Evolutionary conservation across 2,329 filamentous ascomycete species (phyloP).

Genomic region (Xylariaceae sp.): DNA sequence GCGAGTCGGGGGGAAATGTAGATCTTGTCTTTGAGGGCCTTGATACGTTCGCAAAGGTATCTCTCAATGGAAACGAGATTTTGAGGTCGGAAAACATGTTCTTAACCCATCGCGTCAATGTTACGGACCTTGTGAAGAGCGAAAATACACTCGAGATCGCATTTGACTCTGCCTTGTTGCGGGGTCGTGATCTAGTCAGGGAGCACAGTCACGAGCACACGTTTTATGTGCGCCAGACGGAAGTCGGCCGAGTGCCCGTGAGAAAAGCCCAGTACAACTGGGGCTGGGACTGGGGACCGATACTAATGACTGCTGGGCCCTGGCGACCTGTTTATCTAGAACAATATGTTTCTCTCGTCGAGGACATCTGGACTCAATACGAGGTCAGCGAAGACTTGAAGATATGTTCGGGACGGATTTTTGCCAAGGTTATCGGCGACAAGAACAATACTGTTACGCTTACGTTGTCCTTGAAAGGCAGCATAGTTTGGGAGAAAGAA

Average conservation of each 20-base stretch:
- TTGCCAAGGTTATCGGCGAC: constrained; percentile 42
- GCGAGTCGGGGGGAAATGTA: constrained; percentile 2
- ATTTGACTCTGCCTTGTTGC: constrained; percentile 58
- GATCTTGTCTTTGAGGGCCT: constrained; percentile 64
- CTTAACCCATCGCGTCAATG: constrained; percentile 56
- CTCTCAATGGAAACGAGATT: constrained; percentile 56
- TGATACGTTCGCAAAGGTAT: constrained; percentile 64
- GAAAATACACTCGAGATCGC: constrained; percentile 56
- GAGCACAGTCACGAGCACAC: constrained; percentile 56
- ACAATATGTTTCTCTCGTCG: constrained; percentile 59
- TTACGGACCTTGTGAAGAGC: constrained; percentile 46
- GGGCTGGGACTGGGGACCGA: constrained; percentile 74
- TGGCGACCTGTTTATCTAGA: constrained; percentile 71
- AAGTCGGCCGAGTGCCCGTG: constrained; percentile 48
- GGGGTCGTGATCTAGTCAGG: constrained; percentile 55
- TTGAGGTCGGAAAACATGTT: constrained; percentile 67
- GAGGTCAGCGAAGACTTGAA: constrained; percentile 42
- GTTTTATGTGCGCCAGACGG: constrained; percentile 56
- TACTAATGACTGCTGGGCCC: constrained; percentile 63
- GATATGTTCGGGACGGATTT: constrained; percentile 41
- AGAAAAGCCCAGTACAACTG: constrained; percentile 73
- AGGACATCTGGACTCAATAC: constrained; percentile 56
- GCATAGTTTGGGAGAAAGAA: constrained; percentile 25
- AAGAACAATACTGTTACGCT: constrained; percentile 33
- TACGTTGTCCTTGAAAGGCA: constrained; percentile 28